These are phyloP conservation scores for Alternaria burnsii DNA, from an alignment of 2,329 filamentous ascomycete genomes.

Conservation along the genomic window DNA sequence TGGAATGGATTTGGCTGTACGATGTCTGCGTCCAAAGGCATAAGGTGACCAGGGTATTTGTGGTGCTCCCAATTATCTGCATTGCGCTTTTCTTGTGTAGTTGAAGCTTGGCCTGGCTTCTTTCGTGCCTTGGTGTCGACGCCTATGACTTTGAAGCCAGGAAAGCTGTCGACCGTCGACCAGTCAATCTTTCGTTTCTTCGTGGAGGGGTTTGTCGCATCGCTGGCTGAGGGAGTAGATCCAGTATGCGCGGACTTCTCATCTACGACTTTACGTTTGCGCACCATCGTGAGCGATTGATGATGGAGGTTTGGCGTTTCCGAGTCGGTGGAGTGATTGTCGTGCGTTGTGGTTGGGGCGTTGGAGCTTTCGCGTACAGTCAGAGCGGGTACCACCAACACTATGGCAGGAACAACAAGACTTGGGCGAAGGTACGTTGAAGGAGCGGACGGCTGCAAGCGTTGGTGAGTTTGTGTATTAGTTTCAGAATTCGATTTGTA, in stretches of 20 bases:
- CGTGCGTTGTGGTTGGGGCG: neutral
- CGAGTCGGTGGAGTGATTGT: neutral
- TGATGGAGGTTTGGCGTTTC: neutral
- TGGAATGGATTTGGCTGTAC: slow-evolving; percentile 30
- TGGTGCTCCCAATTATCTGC: neutral
- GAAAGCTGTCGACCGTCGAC: slow-evolving; percentile 23
- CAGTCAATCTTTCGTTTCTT: slow-evolving; percentile 28
- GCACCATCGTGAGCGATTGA: slow-evolving; percentile 7
- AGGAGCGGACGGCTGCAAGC: neutral
- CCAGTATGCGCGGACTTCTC: neutral
- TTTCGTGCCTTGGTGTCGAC: slow-evolving; percentile 10
- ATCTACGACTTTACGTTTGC: slow-evolving; percentile 8
- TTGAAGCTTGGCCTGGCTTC: neutral
- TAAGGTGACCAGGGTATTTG: slow-evolving; percentile 11
- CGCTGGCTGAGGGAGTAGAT: neutral
- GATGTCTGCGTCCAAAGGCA: slow-evolving; percentile 17
- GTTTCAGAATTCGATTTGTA: neutral
- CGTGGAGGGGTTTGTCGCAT: neutral
- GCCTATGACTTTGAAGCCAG: slow-evolving; percentile 24
- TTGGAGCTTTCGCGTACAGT: neutral
- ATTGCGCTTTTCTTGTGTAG: slow-evolving; percentile 16
- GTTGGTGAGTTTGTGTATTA: neutral
- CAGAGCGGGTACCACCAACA: neutral
- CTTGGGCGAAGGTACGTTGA: neutral
- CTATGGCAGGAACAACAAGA: neutral